Evolutionary conservation across 73 alveolate species (phyloP).

Genomic region (Uronychia setigera): DNA sequence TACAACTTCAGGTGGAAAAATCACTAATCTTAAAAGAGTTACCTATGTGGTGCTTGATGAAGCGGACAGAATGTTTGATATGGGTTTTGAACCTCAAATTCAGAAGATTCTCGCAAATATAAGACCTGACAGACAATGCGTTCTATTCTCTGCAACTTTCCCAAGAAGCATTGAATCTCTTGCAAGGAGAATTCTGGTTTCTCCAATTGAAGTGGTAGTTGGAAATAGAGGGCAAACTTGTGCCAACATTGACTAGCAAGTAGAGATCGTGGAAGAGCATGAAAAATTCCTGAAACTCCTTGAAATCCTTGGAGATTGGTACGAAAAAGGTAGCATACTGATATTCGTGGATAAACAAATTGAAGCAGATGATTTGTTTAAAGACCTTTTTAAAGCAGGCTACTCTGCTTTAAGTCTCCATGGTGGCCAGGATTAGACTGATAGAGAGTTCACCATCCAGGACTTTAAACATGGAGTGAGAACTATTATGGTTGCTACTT

Average conservation of each 20-base stretch:
- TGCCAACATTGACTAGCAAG: slow-evolving; percentile 89
- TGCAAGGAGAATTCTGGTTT: slow-evolving; percentile 88
- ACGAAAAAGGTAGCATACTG: slow-evolving; percentile 86
- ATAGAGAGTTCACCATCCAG: slow-evolving; percentile 90
- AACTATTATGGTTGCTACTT: slow-evolving; percentile 96
- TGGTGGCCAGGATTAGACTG: slow-evolving; percentile 97
- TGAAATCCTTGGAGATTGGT: slow-evolving; percentile 91
- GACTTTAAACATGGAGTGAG: slow-evolving; percentile 93
- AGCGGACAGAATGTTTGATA: slow-evolving; percentile 99
- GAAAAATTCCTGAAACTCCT: slow-evolving; percentile 87
- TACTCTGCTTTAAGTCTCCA: slow-evolving; percentile 90
- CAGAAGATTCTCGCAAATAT: slow-evolving; percentile 83
- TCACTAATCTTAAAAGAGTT: slow-evolving; percentile 94
- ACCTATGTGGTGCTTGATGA: slow-evolving; percentile 98
- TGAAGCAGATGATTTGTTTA: slow-evolving; percentile 96
- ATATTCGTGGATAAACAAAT: slow-evolving; percentile 95
- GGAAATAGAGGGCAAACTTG: slow-evolving; percentile 97
- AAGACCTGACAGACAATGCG: slow-evolving; percentile 94
- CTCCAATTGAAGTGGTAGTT: slow-evolving; percentile 92
- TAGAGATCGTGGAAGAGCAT: slow-evolving; percentile 91
- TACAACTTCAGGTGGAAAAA: slow-evolving; percentile 93
- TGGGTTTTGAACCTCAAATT: slow-evolving; percentile 99
- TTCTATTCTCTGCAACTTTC: slow-evolving; percentile 98
- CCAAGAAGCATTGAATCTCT: slow-evolving; percentile 92
- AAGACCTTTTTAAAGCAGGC: slow-evolving; percentile 86